Evolutionary conservation across 2,329 filamentous ascomycete genomes (phyloP).

Genomic region (Colletotrichum sp.): DNA sequence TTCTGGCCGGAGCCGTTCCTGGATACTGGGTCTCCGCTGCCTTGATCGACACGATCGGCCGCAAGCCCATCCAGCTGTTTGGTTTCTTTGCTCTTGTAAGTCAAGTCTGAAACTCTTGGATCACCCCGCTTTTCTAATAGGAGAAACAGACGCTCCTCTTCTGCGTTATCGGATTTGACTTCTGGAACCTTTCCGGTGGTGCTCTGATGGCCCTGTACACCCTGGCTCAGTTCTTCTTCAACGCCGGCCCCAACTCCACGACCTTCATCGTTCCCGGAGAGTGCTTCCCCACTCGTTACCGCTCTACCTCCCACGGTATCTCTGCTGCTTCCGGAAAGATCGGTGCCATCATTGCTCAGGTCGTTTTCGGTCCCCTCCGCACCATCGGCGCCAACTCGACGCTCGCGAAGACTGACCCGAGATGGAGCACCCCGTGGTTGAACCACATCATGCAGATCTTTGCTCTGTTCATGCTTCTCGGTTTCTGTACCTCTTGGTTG

Average conservation of each 20-base stretch:
- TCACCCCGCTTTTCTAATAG: background rate
- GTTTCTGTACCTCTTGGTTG: slow-evolving; percentile 43
- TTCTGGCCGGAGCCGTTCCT: slow-evolving; percentile 79
- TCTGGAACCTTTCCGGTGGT: slow-evolving; percentile 28
- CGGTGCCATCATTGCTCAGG: slow-evolving; percentile 57
- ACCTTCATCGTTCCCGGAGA: slow-evolving; percentile 70
- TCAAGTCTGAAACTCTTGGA: background rate
- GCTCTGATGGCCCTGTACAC: slow-evolving; percentile 7
- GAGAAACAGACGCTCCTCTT: slow-evolving; percentile 43
- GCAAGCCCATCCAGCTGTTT: slow-evolving; percentile 75
- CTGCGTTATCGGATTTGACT: slow-evolving; percentile 54
- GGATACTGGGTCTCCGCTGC: slow-evolving; percentile 84
- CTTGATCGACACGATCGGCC: slow-evolving; percentile 74
- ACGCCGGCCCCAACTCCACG: slow-evolving; percentile 60
- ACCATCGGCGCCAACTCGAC: slow-evolving; percentile 45
- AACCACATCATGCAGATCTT: slow-evolving; percentile 28
- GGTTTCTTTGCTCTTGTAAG: slow-evolving; percentile 43
- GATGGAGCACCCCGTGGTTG: slow-evolving; percentile 19
- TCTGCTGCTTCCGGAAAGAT: slow-evolving; percentile 65
- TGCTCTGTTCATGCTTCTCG: slow-evolving; percentile 56
- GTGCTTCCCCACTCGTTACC: slow-evolving; percentile 67
- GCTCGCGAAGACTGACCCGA: slow-evolving; percentile 34
- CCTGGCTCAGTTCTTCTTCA: slow-evolving; percentile 10
- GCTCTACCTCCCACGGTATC: slow-evolving; percentile 66
- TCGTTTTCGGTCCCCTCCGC: slow-evolving; percentile 52